These are phyloP conservation scores for Sporothrix variecibatus DNA, from an alignment of 2,329 filamentous ascomycete species.

Conservation along the genomic window DNA sequence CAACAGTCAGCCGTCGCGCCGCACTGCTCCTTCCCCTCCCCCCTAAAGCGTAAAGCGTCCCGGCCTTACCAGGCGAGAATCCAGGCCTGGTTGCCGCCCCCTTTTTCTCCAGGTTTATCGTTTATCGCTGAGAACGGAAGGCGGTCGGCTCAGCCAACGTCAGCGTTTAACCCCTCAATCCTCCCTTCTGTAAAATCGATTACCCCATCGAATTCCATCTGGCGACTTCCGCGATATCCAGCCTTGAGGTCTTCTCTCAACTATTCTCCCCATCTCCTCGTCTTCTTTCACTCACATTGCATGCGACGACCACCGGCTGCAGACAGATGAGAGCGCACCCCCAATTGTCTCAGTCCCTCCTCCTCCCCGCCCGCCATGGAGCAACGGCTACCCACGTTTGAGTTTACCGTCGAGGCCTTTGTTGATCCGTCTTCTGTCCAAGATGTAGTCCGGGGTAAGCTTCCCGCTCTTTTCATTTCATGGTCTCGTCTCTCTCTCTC, in stretches of 20 bases:
- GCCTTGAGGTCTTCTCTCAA: not conserved
- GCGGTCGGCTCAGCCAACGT: constrained; percentile 10
- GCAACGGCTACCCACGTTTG: constrained; percentile 57
- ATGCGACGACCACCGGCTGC: not conserved
- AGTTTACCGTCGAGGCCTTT: constrained; percentile 93
- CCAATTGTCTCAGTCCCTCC: constrained; percentile 20
- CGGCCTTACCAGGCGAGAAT: not conserved
- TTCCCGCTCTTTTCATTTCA: constrained; percentile 11
- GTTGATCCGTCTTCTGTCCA: constrained; percentile 86
- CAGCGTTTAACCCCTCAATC: constrained; percentile 20
- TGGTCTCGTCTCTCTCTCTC: not conserved
- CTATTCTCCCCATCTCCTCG: not conserved
- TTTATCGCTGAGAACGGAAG: constrained; percentile 15
- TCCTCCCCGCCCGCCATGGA: constrained; percentile 27
- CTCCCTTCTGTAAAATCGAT: not conserved
- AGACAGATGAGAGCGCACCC: not conserved
- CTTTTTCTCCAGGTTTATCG: constrained; percentile 3
- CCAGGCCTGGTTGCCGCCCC: not conserved
- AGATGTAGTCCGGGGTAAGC: constrained; percentile 85
- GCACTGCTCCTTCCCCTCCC: not conserved
- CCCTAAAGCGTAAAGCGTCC: not conserved
- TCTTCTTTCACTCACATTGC: not conserved
- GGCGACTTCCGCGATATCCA: not conserved
- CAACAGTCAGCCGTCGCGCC: constrained; percentile 17
- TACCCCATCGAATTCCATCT: constrained; percentile 10